Percentiles rank a stretch among this genome's conserved stretches.
Conservation (phyloP, 768 basidiomycete genomes). For the Royoungia palumana region DNA sequence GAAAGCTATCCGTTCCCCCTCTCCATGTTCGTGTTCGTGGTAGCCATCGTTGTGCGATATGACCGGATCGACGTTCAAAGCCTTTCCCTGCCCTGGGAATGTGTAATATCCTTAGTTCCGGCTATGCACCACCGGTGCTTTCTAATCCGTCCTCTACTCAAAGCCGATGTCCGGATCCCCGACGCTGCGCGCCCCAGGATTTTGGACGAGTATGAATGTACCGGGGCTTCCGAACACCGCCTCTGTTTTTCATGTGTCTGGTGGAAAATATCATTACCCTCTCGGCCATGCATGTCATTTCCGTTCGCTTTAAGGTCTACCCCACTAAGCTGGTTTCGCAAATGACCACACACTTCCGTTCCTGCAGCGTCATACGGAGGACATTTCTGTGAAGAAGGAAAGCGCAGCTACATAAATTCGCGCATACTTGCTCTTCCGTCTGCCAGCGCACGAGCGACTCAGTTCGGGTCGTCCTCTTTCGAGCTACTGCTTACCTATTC, state of each 20-base stretch:
- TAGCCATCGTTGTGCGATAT: slow-evolving; percentile 14
- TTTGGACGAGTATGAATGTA: background rate
- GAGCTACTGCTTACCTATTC: slow-evolving; percentile 13
- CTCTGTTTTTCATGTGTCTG: background rate
- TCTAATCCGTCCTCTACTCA: background rate
- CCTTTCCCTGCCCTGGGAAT: slow-evolving; percentile 2
- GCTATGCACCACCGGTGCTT: background rate
- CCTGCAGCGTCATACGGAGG: background rate
- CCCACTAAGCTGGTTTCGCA: slow-evolving; percentile 8
- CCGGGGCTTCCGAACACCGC: slow-evolving; percentile 3
- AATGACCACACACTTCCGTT: background rate
- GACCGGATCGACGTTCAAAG: slow-evolving; percentile 21
- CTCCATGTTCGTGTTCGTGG: background rate
- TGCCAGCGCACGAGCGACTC: slow-evolving; percentile 4
- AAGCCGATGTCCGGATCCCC: slow-evolving; percentile 2
- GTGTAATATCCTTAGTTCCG: background rate
- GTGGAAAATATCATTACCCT: background rate
- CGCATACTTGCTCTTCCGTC: slow-evolving; percentile 1
- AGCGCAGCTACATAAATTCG: slow-evolving; percentile 9
- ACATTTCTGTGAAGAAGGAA: slow-evolving; percentile 3
- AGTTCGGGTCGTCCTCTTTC: slow-evolving; percentile 3
- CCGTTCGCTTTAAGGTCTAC: slow-evolving; percentile 1
- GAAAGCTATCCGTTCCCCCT: background rate
- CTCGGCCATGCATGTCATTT: slow-evolving; percentile 14
- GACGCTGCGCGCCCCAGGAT: background rate